Conservation (phyloP, 495 filamentous ascomycete species). For the Podospora australis region DNA sequence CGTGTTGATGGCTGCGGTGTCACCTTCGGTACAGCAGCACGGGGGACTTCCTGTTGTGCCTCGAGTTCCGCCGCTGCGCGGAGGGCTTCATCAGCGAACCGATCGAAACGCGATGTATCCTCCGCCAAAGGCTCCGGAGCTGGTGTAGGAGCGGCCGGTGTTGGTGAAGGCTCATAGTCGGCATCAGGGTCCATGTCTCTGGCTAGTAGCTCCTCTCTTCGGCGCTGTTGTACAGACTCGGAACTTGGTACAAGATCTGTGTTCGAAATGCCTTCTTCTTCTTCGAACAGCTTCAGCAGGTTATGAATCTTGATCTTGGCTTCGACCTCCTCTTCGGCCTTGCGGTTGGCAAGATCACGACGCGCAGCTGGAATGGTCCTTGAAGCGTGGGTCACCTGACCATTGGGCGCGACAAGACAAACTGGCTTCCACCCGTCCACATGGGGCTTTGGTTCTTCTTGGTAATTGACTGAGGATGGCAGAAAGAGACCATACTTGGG, state of each 20-base stretch:
- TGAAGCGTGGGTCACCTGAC: constrained; percentile 32
- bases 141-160: background rate
- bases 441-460: constrained; percentile 24
- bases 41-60: constrained; percentile 16
- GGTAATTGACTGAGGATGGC: constrained; percentile 31
- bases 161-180: constrained; percentile 3
- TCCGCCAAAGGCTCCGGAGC: constrained; percentile 1
- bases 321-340: constrained; percentile 14
- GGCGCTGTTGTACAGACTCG: constrained; percentile 27
- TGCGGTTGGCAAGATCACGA: constrained; percentile 22
- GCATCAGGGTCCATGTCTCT: constrained; percentile 24
- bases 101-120: constrained; percentile 8
- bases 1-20: constrained; percentile 27
- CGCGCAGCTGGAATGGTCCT: constrained; percentile 30
- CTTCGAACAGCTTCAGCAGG: constrained; percentile 21
- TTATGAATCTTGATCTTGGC: constrained; percentile 13
- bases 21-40: constrained; percentile 10
- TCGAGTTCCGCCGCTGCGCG: constrained; percentile 18
- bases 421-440: constrained; percentile 32
- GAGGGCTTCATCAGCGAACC: constrained; percentile 19
- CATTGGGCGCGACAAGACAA: constrained; percentile 29
- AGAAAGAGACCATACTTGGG: constrained; percentile 37
- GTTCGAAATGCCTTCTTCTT: constrained; percentile 25
- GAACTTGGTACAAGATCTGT: constrained; percentile 30
- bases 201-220: constrained; percentile 15